Base-by-base conservation (phyloP, 305 asterid species). In the Petunia hybrid region DNA sequence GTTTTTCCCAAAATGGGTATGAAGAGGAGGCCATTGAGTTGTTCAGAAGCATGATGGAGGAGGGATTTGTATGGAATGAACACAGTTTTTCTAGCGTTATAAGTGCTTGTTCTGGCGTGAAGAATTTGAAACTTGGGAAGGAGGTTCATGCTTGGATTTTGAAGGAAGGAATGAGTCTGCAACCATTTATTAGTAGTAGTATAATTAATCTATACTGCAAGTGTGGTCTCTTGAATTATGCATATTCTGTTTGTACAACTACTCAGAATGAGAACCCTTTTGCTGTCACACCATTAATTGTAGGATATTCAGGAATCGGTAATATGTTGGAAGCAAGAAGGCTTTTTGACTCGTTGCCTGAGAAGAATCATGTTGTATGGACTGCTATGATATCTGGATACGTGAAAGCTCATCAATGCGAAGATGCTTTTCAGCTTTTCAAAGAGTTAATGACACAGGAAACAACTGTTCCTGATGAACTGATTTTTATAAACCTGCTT, bases 371-470 rank as follows among this genome's bases (percentile, higher is more conserved):
- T n/a, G 92, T 92, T 35, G 85, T 90, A 45, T 92, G 95, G 96
- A 91, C 97, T 1, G 92, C 92, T 57, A 86, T 94, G 76, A 92
- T 95, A 45, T 87, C 95, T 42, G 98, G 97, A 31, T 94, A 92
- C 66, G 92, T 89, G 86, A 90, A 88, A 69, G 60, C 76, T 36
- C 92, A 86, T 53, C 85, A 84, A 69, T 88, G 91, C 22, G 91
- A 90, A 77, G 88, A 94, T 38, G 97, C 89, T 76, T 91, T 94
- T 76, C 84, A 80, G 84, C 94, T 94, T 85, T 94, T 94, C 87
- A 89, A 87, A 31, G 90, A 91, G 80, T 90, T 90, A 45, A 82
- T 63, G 68, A 73, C 81, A 38, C 76, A 77, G 60, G 86, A 85
- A 80, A 64, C 80, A 46, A 74, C 80, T 12, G 76, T 71, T 73